A percentile compares a stretch with the other conserved stretches of the same genome.
Evolutionary conservation across 257 asterid genomes (phyloP).

Genomic region (Solanum habrochaites): DNA sequence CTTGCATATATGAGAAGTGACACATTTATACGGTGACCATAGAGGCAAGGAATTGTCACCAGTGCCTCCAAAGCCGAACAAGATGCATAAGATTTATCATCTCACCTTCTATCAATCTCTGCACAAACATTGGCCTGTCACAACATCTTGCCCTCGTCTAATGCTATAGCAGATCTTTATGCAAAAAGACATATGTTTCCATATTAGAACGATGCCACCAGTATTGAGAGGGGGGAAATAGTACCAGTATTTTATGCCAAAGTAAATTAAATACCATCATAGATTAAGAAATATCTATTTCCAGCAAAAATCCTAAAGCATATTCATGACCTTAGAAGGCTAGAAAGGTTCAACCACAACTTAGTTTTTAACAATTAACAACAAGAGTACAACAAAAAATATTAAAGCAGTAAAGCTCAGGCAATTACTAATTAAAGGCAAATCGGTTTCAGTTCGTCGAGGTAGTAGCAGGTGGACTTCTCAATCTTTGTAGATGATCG

Average conservation of each 20-base stretch:
- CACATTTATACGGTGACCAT: not conserved
- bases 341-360: not conserved
- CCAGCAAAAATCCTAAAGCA: not conserved
- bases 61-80: not conserved
- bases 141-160: not conserved
- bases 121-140: not conserved
- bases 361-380: not conserved
- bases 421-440: not conserved
- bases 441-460: not conserved
- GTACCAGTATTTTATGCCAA: not conserved
- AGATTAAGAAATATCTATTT: not conserved
- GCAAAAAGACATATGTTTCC: not conserved
- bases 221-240: not conserved
- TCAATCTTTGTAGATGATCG: constrained; percentile 30
- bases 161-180: not conserved
- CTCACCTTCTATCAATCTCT: not conserved
- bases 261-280: not conserved
- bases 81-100: not conserved
- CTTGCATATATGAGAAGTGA: not conserved
- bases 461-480: constrained; percentile 19
- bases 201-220: not conserved
- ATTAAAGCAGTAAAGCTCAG: not conserved
- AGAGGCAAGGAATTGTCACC: not conserved
- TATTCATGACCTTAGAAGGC: not conserved
- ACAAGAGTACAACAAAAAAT: not conserved